Conservation (phyloP, 371 early-diverging fungal species). For the Sporodiniella umbellata region DNA sequence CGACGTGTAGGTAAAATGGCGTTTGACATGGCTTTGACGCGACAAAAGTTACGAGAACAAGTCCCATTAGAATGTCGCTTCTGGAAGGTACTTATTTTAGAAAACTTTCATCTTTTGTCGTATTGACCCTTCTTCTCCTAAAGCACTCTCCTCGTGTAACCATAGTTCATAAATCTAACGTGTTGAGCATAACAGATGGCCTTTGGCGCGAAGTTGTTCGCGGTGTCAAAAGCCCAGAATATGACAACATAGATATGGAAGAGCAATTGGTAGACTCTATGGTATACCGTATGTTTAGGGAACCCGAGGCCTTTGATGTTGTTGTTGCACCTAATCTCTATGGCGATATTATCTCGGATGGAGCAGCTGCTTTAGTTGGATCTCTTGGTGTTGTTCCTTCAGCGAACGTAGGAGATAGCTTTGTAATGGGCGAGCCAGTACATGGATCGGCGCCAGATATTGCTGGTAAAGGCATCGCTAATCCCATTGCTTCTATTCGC, state of each 20-base stretch:
- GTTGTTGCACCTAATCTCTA: conserved; percentile 94
- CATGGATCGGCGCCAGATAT: conserved; percentile 97
- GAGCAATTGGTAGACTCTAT: conserved; percentile 96
- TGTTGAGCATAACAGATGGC: conserved; percentile 89
- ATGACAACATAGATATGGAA: conserved; percentile 69
- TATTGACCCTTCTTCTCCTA: not conserved
- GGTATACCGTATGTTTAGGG: conserved; percentile 96
- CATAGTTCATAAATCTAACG: conserved; percentile 95
- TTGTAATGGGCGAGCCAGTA: conserved; percentile 94
- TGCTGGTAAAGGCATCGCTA: conserved; percentile 91
- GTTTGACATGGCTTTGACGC: conserved; percentile 81
- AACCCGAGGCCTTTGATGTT: conserved; percentile 93
- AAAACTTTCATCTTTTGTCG: not conserved
- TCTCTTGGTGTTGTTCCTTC: conserved; percentile 92
- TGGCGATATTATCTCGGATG: conserved; percentile 94
- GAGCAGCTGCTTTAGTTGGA: conserved; percentile 94
- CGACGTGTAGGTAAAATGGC: conserved; percentile 84
- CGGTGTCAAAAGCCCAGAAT: conserved; percentile 65
- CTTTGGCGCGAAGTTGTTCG: conserved; percentile 89
- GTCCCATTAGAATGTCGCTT: conserved; percentile 54
- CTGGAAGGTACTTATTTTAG: conserved; percentile 48
- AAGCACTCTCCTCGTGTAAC: conserved; percentile 78
- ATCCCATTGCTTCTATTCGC: conserved; percentile 92
- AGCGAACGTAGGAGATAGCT: conserved; percentile 89
- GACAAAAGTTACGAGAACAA: conserved; percentile 68